Evolutionary conservation across 495 filamentous ascomycete genomes (phyloP), one percentile per base, ranked within the genome.

Genomic region (Patellaria atrata): DNA sequence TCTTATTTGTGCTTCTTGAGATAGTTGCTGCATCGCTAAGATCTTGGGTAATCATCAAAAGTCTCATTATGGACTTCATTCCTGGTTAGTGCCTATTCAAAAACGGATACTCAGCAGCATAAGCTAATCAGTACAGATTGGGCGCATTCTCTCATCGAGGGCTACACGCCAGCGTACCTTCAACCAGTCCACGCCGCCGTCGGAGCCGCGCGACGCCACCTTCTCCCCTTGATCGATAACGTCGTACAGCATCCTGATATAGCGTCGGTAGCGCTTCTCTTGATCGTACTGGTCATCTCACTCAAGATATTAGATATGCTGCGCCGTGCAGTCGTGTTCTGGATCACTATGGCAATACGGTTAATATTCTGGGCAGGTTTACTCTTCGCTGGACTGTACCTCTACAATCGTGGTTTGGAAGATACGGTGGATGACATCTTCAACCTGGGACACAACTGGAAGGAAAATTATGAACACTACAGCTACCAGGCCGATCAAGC

Each of bases 311-410:
- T 89, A n/a, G 58, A 73, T 48, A 72, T 74, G 52, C 55, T 77
- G 17, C 70, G 70, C 30, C 65, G 78, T 22, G 55, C 80, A 2
- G 57, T 91, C 34, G 61, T 83, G 50, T 87, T 70, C 53, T 83
- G 81, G 72, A 64, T 80, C n/a, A 50, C 60, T 25, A 48, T 87
- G 29, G 63, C 59, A 4, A 48, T 78, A 36, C 52, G 65, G 19
- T 12, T 82, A 27, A 38, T 67, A 0, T 68, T 81, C 30, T 89
- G 71, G 69, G 64, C 57, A 0, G 41, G 50, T 1, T 20, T 84
- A 9, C 54, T 62, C 12, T 57, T 58, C 0, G 3, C 70, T 1
- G 64, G 56, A 0, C 55, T 65, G 22, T 69, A 68, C 38, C 60
- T 82, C 9, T 86, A 68, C 53, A 63, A 63, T 35, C 56, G 73